Conservation (phyloP, 331 rosid genomes). For the Telfairia occidentalis region DNA sequence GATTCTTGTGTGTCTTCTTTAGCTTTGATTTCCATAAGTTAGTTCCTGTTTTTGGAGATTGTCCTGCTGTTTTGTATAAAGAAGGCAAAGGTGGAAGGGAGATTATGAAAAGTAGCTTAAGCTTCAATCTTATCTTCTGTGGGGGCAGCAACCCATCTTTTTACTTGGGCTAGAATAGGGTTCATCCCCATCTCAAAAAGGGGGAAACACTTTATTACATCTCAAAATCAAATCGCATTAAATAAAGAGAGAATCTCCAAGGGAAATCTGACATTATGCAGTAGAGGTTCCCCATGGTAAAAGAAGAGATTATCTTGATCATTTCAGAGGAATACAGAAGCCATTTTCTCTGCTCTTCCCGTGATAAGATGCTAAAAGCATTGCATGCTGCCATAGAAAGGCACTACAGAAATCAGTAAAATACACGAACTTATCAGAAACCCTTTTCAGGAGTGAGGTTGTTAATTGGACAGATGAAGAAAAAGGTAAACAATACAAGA, state of each 20-base stretch:
- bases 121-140: neutral
- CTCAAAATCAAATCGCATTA: neutral
- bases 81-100: neutral
- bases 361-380: constrained; percentile 1
- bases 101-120: neutral
- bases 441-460: neutral
- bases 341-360: neutral
- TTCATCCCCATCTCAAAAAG: neutral
- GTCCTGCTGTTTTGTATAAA: neutral
- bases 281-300: constrained; percentile 6
- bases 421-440: neutral
- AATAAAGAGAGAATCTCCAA: constrained; percentile 1
- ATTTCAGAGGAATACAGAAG: neutral
- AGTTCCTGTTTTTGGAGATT: neutral
- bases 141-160: neutral
- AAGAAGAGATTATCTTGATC: neutral
- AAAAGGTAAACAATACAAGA: neutral
- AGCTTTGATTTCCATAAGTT: neutral
- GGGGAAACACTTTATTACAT: neutral
- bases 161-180: neutral
- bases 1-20: neutral
- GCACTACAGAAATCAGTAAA: neutral
- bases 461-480: neutral
- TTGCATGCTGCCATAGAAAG: constrained; percentile 5
- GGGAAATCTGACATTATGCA: neutral